Conservation (phyloP, 768 basidiomycete species). For the Suillus hirtellus region DNA sequence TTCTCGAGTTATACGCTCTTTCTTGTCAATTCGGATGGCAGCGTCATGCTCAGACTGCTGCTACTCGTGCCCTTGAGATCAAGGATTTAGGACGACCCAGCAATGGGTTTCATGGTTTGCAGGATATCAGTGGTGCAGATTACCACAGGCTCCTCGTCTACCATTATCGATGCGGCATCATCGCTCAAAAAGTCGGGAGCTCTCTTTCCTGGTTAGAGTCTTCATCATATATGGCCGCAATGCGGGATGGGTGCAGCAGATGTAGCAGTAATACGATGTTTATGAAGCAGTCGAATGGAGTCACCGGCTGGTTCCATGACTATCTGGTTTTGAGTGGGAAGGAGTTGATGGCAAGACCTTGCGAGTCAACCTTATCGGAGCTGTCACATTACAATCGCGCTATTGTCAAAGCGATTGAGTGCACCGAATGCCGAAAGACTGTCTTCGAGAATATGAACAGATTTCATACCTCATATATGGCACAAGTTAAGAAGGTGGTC, state of each 20-base stretch:
- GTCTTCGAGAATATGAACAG: neutral
- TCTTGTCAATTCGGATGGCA: neutral
- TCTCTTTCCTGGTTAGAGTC: neutral
- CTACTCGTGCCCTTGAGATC: neutral
- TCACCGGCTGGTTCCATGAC: neutral
- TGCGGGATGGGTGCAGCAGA: neutral
- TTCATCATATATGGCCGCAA: neutral
- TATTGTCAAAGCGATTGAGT: neutral
- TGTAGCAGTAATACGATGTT: neutral
- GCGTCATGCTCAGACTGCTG: neutral
- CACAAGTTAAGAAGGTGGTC: slow-evolving; percentile 7
- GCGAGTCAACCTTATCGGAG: slow-evolving; percentile 4
- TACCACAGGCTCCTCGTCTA: neutral
- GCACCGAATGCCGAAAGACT: neutral
- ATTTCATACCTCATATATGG: slow-evolving; percentile 1
- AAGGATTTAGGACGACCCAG: neutral
- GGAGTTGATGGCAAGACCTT: slow-evolving; percentile 10
- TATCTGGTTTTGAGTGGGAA: slow-evolving; percentile 10
- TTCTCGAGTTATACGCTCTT: neutral
- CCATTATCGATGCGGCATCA: neutral
- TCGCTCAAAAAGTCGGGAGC: neutral
- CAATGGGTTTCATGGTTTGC: neutral
- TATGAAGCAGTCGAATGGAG: neutral
- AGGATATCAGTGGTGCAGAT: neutral
- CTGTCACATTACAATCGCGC: neutral